Evolutionary conservation across 176 grass and related monocot genomes (phyloP).

Genomic region (Tillandsia fasciculata): DNA sequence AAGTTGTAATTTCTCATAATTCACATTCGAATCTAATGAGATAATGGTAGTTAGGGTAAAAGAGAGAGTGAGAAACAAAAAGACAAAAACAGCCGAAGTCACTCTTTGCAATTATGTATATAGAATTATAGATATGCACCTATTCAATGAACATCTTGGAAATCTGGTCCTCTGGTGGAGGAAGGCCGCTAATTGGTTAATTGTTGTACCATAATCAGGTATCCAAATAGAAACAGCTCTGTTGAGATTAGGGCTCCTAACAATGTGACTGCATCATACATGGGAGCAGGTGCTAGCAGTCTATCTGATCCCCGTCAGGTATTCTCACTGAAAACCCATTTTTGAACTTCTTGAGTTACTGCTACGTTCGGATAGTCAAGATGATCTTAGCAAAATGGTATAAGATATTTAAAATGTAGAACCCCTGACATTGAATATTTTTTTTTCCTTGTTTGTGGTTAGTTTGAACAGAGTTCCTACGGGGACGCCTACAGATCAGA

Average conservation of each 20-base stretch:
- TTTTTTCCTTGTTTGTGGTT: not conserved
- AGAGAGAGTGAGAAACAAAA: no score
- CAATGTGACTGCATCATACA: constrained; percentile 39
- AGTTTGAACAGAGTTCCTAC: not conserved
- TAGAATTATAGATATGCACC: no score
- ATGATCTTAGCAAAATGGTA: not conserved
- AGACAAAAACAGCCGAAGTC: no score
- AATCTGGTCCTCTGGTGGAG: not conserved
- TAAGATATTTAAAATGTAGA: not conserved
- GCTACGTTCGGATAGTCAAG: not conserved
- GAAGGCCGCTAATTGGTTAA: not conserved
- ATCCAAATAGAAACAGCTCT: constrained; percentile 34
- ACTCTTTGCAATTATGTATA: not conserved
- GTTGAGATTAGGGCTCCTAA: constrained; percentile 54
- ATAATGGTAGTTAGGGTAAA: no score
- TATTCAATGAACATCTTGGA: not conserved
- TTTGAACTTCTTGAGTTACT: not conserved
- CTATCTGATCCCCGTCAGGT: constrained; percentile 72
- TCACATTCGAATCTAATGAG: constrained; percentile 3
- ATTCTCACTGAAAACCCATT: not conserved
- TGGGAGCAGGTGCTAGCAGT: constrained; percentile 53
- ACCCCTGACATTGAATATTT: not conserved
- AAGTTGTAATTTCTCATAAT: not conserved
- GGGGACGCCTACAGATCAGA: not conserved
- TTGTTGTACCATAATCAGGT: constrained; percentile 32